Conservation (phyloP, 2,329 filamentous ascomycete genomes). For the Aspergillus transmontanensis region DNA sequence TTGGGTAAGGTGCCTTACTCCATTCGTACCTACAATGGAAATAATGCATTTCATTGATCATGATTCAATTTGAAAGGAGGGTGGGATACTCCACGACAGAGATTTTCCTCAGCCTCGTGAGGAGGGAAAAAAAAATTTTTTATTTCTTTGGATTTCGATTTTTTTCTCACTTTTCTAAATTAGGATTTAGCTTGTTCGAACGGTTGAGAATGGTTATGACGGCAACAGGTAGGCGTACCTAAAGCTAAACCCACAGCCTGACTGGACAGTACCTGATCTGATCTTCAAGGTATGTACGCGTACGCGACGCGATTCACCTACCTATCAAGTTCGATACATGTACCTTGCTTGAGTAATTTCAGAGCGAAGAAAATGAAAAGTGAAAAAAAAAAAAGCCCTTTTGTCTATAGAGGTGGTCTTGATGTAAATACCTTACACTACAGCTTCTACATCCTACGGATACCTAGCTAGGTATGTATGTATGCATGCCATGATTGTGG, state of each 20-base stretch:
- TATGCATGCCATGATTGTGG: background rate
- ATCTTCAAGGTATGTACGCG: slow-evolving; percentile 12
- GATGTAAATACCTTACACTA: background rate
- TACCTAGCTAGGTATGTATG: background rate
- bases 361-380: background rate
- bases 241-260: slow-evolving; percentile 3
- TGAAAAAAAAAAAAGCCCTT: too few species aligned
- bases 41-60: background rate
- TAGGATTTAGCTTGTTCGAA: background rate
- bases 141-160: background rate
- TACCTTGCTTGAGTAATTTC: background rate
- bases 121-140: background rate
- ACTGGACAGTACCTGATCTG: background rate
- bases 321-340: background rate
- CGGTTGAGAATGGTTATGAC: background rate
- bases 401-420: background rate
- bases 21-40: background rate
- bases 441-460: background rate
- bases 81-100: slow-evolving; percentile 5
- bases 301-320: slow-evolving; percentile 22
- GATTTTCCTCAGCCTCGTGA: slow-evolving; percentile 8
- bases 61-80: background rate
- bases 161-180: background rate
- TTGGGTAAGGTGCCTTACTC: background rate
- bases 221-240: background rate